Evolutionary conservation across 2,329 filamentous ascomycete species (phyloP).

Genomic region (Cordyceps tenuipes): DNA sequence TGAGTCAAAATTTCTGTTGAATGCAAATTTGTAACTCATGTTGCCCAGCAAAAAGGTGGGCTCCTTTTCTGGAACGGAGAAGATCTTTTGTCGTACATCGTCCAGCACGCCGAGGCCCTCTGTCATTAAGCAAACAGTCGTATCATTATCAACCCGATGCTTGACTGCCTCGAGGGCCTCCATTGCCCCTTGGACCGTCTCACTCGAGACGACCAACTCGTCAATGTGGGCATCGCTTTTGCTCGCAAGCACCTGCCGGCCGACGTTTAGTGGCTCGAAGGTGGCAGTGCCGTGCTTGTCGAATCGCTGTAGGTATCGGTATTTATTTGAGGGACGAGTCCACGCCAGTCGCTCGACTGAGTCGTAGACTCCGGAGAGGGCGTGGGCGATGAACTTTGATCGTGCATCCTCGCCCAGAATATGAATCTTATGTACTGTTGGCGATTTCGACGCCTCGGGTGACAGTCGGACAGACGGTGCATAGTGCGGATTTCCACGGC

Average conservation of each 20-base stretch:
- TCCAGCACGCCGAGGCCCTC: constrained; percentile 83
- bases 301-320: constrained; percentile 22
- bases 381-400: constrained; percentile 33
- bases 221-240: constrained; percentile 49
- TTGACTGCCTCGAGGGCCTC: constrained; percentile 51
- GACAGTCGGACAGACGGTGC: constrained; percentile 30
- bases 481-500: constrained; percentile 20
- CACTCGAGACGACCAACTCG: constrained; percentile 62
- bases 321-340: constrained; percentile 20
- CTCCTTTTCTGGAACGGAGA: constrained; percentile 53
- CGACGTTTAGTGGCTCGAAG: constrained; percentile 12
- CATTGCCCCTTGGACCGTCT: constrained; percentile 43
- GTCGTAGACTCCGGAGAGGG: constrained; percentile 32
- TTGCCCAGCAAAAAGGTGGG: constrained; percentile 72
- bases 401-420: constrained; percentile 34
- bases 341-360: constrained; percentile 29
- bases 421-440: constrained; percentile 31
- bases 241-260: background rate
- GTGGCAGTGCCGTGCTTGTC: constrained; percentile 14
- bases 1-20: constrained; percentile 31
- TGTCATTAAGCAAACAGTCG: constrained; percentile 68
- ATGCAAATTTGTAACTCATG: constrained; percentile 39
- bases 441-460: constrained; percentile 23
- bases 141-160: constrained; percentile 57
- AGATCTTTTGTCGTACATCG: constrained; percentile 61